phyloP scores from a whole-genome alignment of 768 basidiomycete genomes.

The Hygrocybe coccinea region DNA sequence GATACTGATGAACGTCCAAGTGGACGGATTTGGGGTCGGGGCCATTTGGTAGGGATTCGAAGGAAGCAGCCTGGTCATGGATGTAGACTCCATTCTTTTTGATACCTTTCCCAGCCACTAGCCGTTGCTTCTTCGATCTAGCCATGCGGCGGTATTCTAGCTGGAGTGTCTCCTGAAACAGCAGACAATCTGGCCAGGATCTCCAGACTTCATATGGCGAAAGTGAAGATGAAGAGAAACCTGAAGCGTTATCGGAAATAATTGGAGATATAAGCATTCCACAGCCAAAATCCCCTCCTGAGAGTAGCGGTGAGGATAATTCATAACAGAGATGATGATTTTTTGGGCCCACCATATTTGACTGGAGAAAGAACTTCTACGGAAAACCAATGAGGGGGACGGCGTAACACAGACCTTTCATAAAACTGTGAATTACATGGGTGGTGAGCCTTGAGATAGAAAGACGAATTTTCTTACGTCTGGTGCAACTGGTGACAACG shows the following conservation, averaged over 20 bases:
- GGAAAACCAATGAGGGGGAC: slow-evolving; percentile 54
- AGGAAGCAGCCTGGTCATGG: slow-evolving; percentile 72
- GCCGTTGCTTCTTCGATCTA: slow-evolving; percentile 60
- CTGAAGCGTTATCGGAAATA: slow-evolving; percentile 29
- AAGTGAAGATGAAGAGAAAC: slow-evolving; percentile 33
- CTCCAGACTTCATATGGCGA: slow-evolving; percentile 71
- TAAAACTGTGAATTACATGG: slow-evolving; percentile 39
- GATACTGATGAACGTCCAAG: slow-evolving; percentile 58
- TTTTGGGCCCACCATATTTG: slow-evolving; percentile 46
- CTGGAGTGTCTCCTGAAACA: slow-evolving; percentile 69
- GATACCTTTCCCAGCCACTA: slow-evolving; percentile 68
- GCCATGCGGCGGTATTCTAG: slow-evolving; percentile 58
- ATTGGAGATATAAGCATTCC: slow-evolving; percentile 58
- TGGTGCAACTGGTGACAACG: too few species aligned
- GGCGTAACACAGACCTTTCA: slow-evolving; percentile 56
- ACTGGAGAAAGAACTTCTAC: slow-evolving; percentile 55
- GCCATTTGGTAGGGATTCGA: slow-evolving; percentile 79
- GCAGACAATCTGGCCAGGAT: slow-evolving; percentile 78
- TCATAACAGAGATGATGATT: neutral
- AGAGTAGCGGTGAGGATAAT: slow-evolving; percentile 21
- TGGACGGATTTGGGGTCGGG: slow-evolving; percentile 73
- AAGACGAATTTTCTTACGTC: too few species aligned
- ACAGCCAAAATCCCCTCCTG: slow-evolving; percentile 45
- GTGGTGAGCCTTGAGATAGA: neutral
- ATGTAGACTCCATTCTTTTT: slow-evolving; percentile 71